These are phyloP conservation scores for Megacollybia platyphylla DNA, from an alignment of 1,284 basidiomycete species.

Conservation along the genomic window DNA sequence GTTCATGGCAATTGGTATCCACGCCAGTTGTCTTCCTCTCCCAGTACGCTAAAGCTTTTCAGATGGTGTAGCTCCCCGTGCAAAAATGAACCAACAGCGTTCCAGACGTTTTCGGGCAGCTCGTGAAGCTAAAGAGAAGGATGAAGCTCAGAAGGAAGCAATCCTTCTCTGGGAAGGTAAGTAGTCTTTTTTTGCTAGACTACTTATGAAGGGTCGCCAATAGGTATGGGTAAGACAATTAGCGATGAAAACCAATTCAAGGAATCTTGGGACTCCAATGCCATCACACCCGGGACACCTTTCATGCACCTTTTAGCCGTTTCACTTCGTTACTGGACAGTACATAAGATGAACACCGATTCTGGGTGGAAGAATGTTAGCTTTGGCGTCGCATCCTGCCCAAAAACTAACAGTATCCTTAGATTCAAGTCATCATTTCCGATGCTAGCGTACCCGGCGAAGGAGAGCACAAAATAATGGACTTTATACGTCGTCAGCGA, in stretches of 20 bases:
- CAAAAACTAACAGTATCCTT: slow-evolving; percentile 6
- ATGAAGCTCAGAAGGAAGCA: slow-evolving; percentile 72
- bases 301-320: slow-evolving; percentile 93
- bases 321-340: slow-evolving; percentile 93
- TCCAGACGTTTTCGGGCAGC: slow-evolving; percentile 91
- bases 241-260: slow-evolving; percentile 80
- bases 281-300: slow-evolving; percentile 96
- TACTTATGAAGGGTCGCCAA: neutral
- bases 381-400: slow-evolving; percentile 6
- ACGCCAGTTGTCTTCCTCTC: neutral
- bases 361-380: slow-evolving; percentile 89
- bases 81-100: slow-evolving; percentile 99
- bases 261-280: slow-evolving; percentile 94
- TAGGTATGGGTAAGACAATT: slow-evolving; percentile 84
- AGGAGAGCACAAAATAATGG: slow-evolving; percentile 99
- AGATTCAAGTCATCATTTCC: slow-evolving; percentile 94
- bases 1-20: slow-evolving; percentile 79
- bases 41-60: neutral
- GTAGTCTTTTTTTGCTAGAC: slow-evolving; percentile 10
- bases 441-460: slow-evolving; percentile 97
- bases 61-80: slow-evolving; percentile 96
- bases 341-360: slow-evolving; percentile 89
- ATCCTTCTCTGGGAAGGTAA: slow-evolving; percentile 78
- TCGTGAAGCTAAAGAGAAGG: slow-evolving; percentile 92
- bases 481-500: slow-evolving; percentile 89